Percentiles rank a stretch among this genome's conserved stretches.
Evolutionary conservation across 2,329 filamentous ascomycete species (phyloP).

Genomic region (Botrytis squamosa): DNA sequence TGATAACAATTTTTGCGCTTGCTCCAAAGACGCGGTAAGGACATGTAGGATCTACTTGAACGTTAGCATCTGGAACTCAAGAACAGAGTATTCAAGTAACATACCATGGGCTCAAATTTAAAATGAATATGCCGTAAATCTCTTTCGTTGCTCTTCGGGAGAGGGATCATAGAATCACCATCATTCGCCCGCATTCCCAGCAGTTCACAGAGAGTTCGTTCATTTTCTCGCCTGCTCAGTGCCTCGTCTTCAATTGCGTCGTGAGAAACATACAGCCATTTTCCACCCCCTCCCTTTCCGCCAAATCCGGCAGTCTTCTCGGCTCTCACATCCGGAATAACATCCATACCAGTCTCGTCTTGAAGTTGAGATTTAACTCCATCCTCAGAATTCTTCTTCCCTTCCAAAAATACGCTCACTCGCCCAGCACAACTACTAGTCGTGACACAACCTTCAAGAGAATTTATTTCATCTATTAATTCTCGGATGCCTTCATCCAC

Average conservation of each 20-base stretch:
- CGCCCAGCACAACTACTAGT: slow-evolving; percentile 92
- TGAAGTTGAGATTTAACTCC: slow-evolving; percentile 21
- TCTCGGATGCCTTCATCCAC: slow-evolving; percentile 76
- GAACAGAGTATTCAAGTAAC: slow-evolving; percentile 33
- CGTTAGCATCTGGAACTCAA: background rate
- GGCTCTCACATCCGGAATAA: slow-evolving; percentile 27
- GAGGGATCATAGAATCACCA: slow-evolving; percentile 7
- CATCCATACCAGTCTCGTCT: slow-evolving; percentile 25
- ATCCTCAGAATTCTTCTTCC: slow-evolving; percentile 47
- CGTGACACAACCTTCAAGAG: slow-evolving; percentile 72
- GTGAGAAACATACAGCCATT: slow-evolving; percentile 88
- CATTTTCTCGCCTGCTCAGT: slow-evolving; percentile 27
- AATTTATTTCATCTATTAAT: slow-evolving; percentile 78
- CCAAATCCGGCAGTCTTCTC: slow-evolving; percentile 53
- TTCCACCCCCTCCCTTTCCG: slow-evolving; percentile 80
- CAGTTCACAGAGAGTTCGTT: slow-evolving; percentile 33
- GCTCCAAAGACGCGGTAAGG: slow-evolving; percentile 68
- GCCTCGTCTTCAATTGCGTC: slow-evolving; percentile 54
- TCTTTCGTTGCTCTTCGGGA: background rate
- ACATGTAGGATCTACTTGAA: slow-evolving; percentile 77
- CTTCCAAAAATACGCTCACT: slow-evolving; percentile 85
- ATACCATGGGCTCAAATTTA: slow-evolving; percentile 93
- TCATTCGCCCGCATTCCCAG: slow-evolving; percentile 45
- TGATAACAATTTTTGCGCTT: slow-evolving; percentile 73
- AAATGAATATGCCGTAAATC: slow-evolving; percentile 66